Base-by-base conservation (phyloP, 1,284 basidiomycete genomes). In the Caloboletus inedulis region DNA sequence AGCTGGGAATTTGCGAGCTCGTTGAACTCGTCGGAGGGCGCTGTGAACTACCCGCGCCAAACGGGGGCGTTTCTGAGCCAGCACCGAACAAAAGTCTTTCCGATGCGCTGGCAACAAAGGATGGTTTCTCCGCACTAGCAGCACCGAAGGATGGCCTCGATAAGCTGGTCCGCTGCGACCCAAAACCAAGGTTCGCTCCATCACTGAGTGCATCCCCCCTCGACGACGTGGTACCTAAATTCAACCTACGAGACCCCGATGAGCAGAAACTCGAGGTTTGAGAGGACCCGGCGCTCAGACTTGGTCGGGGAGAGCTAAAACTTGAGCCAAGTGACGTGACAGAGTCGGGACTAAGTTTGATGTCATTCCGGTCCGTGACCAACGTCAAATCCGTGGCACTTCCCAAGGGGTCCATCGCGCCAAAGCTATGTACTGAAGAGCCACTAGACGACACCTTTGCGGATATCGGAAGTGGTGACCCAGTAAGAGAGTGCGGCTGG, bases 231-330 rank as follows among this genome's bases (percentile, higher is more conserved):
- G 57, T 31, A 21, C 53, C 54, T 23, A 67, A 42, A 51, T 61
- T 67, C n/a, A 51, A 50, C 25, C 54, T 55, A 33, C 60, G 65
- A 16, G 62, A 62, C 3, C 57, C 60, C 23, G 54, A 51, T 3
- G 67, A 59, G 40, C 56, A 56, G 33, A 68, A 66, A 39, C 49
- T 66, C 10, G 65, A 62, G 5, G 63, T 34, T 18, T 69, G 64
- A 30, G 68, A 69, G 16, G 68, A 64, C 14, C 51, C 53, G 0
- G 59, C 55, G 23, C 68, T 66, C 19, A 66, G 19, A 31, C 53
- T 69, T 30, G 61, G 62, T 27, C 44, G 54, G 3, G 59, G 62
- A 16, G 65, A 67, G 34, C 66, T 62, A 49, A 57, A 67, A 37
- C 41, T 62, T 9, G 65, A 63, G 31, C 53, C 56, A 36, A 66